Percentiles rank a stretch among this genome's conserved stretches.
Conservation (phyloP, 306 rosid species). For the Ammopiptanthus mongolicus region DNA sequence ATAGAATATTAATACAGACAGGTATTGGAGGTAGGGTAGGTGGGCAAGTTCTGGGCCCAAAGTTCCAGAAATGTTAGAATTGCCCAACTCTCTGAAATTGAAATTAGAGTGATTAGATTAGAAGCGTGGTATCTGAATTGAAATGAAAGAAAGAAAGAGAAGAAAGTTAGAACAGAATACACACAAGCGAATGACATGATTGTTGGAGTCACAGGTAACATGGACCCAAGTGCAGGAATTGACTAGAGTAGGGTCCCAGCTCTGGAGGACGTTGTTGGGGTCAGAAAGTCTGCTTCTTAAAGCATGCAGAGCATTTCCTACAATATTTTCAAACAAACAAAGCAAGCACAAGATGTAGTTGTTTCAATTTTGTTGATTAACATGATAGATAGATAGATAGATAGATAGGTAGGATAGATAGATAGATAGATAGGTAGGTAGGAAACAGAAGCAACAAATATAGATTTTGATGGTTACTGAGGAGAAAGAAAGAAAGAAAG, state of each 20-base stretch:
- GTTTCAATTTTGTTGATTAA: too few species aligned
- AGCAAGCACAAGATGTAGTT: neutral
- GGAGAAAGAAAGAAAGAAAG: too few species aligned
- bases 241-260: constrained; percentile 99
- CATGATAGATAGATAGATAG: too few species aligned
- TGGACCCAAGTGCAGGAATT: constrained; percentile 99
- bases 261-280: constrained; percentile 77
- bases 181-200: constrained; percentile 84
- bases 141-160: too few species aligned
- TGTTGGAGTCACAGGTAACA: constrained; percentile 70
- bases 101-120: neutral
- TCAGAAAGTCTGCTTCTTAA: constrained; percentile 64
- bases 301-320: constrained; percentile 85
- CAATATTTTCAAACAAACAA: neutral
- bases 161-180: too few species aligned
- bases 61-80: constrained; percentile 56
- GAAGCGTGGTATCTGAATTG: neutral
- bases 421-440: too few species aligned
- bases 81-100: constrained; percentile 72
- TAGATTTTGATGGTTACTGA: too few species aligned
- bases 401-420: too few species aligned
- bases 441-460: too few species aligned
- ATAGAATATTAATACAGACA: constrained; percentile 25
- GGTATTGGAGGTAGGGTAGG: constrained; percentile 59
- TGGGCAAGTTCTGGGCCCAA: constrained; percentile 67